Base-by-base conservation (phyloP, 2,329 filamentous ascomycete species). In the Chrysosporium keratinophilum region DNA sequence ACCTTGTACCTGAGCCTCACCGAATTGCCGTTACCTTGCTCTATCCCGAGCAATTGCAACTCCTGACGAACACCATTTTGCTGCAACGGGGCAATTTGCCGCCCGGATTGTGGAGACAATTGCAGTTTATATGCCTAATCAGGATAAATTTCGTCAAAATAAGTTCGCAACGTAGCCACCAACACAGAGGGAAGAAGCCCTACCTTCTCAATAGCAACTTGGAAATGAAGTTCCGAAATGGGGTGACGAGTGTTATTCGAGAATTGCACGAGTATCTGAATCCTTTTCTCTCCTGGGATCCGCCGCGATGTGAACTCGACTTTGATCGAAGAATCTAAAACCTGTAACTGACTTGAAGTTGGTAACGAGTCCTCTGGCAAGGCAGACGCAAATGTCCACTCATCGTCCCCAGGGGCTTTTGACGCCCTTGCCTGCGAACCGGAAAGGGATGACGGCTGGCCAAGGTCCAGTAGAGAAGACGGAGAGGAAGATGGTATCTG, bases 121-220 rank as follows among this genome's bases (percentile, higher is more conserved):
- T 87, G 80, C 19, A 96, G 77, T 57, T 85, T 83, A 66, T 85
- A 93, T 57, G 84, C 85, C 88, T 94, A 34, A 9, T 6, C 20
- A 17, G 11, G 62, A 33, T 49, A 14, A 56, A 57, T 55, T 57
- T 54, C 37, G 62, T 44, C 33, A 42, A 34, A 40, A 12, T 15
- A 33, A 12, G 35, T 6, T 7, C 23, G 23, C 42, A 44, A 19
- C 37, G 20, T 14, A 42, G 14, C 41, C 10, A 20, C 40, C 17
- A 9, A 10, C 5, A 23, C 35, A 14, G 10, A 23, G 45, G 43
- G 61, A 52, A 47, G 33, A 20, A 31, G 43, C 55, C 69, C 60
- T 74, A 94, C 90, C 80, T 91, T 97, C 56, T 91, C 93, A 31
- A 96, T 91, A 2, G 93, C 93, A 39, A 95, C 78, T 68, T 95